phyloP scores from a whole-genome alignment of 1,139 yeast species.

The Geotrichum reessii region DNA sequence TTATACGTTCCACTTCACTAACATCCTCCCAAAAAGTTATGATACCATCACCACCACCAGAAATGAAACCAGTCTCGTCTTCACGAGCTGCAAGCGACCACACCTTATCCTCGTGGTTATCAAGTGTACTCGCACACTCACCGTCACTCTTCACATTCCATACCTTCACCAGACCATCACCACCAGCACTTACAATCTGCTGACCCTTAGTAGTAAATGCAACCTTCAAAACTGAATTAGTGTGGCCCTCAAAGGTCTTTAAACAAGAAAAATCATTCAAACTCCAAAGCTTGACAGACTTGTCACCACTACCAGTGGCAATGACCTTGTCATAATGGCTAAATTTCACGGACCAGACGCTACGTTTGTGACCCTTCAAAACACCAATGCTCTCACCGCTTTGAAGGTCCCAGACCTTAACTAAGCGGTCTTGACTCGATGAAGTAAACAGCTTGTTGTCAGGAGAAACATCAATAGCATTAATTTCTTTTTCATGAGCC shows the following conservation, averaged over 20 bases:
- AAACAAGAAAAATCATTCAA: conserved; percentile 66
- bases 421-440: conserved; percentile 92
- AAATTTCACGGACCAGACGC: conserved; percentile 87
- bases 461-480: conserved; percentile 80
- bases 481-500: conserved; percentile 95
- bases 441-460: conserved; percentile 85
- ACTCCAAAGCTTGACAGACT: conserved; percentile 85
- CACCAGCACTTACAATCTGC: conserved; percentile 79
- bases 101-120: conserved; percentile 87
- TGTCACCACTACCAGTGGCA: conserved; percentile 81
- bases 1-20: conserved; percentile 45
- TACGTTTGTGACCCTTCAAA: conserved; percentile 84
- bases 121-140: conserved; percentile 76
- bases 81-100: conserved; percentile 71
- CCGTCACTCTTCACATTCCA: conserved; percentile 72
- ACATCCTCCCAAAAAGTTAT: conserved; percentile 84
- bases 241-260: conserved; percentile 88
- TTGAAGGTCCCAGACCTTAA: conserved; percentile 79
- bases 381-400: conserved; percentile 82
- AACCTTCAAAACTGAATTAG: conserved; percentile 84
- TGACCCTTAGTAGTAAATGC: conserved; percentile 60
- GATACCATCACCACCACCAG: conserved; percentile 95
- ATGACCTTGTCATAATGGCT: conserved; percentile 72
- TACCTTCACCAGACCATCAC: conserved; percentile 86
- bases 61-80: conserved; percentile 64